Conservation (phyloP, 1,139 yeast species). For the Pichia norvegensis region DNA sequence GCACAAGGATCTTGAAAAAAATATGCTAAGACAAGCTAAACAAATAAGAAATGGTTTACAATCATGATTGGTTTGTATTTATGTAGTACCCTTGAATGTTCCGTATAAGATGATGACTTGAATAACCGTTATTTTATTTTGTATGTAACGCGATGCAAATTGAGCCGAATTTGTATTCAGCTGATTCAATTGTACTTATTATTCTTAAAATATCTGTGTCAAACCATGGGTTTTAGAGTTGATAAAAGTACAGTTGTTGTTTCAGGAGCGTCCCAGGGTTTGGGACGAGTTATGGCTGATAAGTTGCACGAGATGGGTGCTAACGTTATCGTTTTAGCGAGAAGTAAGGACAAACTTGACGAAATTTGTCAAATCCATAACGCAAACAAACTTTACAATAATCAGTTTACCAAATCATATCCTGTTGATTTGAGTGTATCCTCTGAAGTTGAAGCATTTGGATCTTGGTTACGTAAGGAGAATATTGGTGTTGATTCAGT, state of each 20-base stretch:
- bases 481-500: conserved; percentile 54
- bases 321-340: conserved; percentile 63
- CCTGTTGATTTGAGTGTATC: conserved; percentile 64
- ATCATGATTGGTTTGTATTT: neutral
- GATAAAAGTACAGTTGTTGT: conserved; percentile 60
- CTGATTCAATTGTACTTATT: neutral
- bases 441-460: conserved; percentile 34
- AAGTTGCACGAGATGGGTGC: conserved; percentile 48
- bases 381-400: conserved; percentile 41
- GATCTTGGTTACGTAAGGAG: conserved; percentile 23
- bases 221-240: conserved; percentile 22
- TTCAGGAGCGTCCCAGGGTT: conserved; percentile 93
- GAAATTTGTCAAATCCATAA: conserved; percentile 31
- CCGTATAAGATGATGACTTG: no score
- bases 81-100: no score
- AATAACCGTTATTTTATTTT: no score
- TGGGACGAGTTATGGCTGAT: conserved; percentile 74
- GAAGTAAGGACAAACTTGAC: conserved; percentile 56
- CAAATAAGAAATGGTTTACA: neutral
- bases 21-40: conserved; percentile 28
- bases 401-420: conserved; percentile 38
- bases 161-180: no score
- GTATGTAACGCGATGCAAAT: no score
- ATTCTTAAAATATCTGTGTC: neutral
- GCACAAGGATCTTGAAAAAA: conserved; percentile 44